Evolutionary conservation across 2,329 filamentous ascomycete species (phyloP).

Genomic region (Stemphylium vesicarium): DNA sequence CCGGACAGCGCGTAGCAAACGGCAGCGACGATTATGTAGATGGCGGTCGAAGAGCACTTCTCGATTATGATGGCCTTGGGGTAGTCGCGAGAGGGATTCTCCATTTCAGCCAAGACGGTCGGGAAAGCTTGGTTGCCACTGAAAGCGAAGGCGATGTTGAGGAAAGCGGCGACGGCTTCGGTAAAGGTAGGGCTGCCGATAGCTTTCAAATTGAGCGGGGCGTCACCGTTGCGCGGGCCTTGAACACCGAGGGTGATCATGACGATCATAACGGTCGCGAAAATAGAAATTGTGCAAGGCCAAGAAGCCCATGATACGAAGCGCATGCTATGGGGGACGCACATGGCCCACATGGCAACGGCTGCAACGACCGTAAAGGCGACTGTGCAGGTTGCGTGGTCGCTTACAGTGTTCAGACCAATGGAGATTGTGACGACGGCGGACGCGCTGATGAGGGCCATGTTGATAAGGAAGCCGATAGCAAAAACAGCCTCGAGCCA

Average conservation of each 20-base stretch:
- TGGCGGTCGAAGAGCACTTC: conserved; percentile 29
- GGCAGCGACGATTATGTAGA: conserved; percentile 31
- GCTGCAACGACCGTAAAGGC: conserved; percentile 33
- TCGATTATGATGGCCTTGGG: conserved; percentile 36
- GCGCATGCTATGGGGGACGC: conserved; percentile 35
- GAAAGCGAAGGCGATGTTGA: conserved; percentile 38
- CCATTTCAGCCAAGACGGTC: conserved; percentile 37
- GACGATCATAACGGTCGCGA: conserved; percentile 31
- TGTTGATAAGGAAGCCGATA: conserved; percentile 36
- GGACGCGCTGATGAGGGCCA: conserved; percentile 37
- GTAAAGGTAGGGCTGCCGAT: conserved; percentile 32
- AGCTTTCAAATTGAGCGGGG: conserved; percentile 31
- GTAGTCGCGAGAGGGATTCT: conserved; percentile 35
- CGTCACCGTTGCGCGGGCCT: conserved; percentile 25
- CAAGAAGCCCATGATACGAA: conserved; percentile 38
- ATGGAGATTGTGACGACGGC: conserved; percentile 38
- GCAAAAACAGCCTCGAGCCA: conserved; percentile 36
- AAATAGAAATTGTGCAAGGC: conserved; percentile 33
- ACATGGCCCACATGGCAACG: conserved; percentile 37
- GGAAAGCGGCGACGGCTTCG: conserved; percentile 30
- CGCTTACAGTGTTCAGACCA: conserved; percentile 36
- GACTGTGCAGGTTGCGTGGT: conserved; percentile 38
- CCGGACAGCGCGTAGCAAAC: conserved; percentile 35
- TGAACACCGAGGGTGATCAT: conserved; percentile 37
- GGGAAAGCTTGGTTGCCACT: conserved; percentile 39